Evolutionary conservation across 495 filamentous ascomycete genomes (phyloP).

Genomic region (Cryomyces minteri): DNA sequence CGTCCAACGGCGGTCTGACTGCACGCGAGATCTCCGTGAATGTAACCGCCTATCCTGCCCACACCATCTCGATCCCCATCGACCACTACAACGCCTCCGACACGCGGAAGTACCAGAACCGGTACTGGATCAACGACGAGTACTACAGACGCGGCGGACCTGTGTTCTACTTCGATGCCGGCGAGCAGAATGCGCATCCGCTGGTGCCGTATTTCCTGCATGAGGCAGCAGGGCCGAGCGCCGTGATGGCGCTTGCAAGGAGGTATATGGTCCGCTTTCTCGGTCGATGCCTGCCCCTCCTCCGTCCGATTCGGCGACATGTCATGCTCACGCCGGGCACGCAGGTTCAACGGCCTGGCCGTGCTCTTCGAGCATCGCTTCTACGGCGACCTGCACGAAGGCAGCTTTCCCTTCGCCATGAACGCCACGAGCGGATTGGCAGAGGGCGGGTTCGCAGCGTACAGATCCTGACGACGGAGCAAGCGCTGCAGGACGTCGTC

Average conservation of each 20-base stretch:
- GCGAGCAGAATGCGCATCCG: background rate
- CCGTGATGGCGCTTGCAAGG: too few relatives aligned
- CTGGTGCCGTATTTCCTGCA: background rate
- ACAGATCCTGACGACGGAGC: slow-evolving; percentile 4
- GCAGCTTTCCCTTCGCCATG: slow-evolving; percentile 3
- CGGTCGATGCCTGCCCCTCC: too few relatives aligned
- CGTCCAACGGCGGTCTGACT: too few relatives aligned
- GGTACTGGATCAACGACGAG: slow-evolving; percentile 3
- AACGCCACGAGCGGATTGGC: slow-evolving; percentile 2
- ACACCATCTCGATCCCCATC: too few relatives aligned
- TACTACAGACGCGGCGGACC: slow-evolving; percentile 1
- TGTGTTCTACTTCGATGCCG: background rate
- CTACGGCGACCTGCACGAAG: slow-evolving; percentile 1
- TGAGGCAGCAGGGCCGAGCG: too few relatives aligned
- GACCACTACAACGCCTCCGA: too few relatives aligned
- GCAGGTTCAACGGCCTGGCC: slow-evolving; percentile 1
- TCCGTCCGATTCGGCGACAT: too few relatives aligned
- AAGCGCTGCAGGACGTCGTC: slow-evolving; percentile 5
- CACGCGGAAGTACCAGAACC: background rate
- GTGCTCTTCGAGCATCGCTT: slow-evolving; percentile 5
- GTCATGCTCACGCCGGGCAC: too few relatives aligned
- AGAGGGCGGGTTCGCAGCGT: slow-evolving; percentile 3
- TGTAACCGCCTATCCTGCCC: too few relatives aligned
- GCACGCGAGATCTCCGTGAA: too few relatives aligned
- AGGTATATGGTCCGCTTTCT: too few relatives aligned